Conservation (phyloP, 2,329 filamentous ascomycete species). For the Nemania sp. region DNA sequence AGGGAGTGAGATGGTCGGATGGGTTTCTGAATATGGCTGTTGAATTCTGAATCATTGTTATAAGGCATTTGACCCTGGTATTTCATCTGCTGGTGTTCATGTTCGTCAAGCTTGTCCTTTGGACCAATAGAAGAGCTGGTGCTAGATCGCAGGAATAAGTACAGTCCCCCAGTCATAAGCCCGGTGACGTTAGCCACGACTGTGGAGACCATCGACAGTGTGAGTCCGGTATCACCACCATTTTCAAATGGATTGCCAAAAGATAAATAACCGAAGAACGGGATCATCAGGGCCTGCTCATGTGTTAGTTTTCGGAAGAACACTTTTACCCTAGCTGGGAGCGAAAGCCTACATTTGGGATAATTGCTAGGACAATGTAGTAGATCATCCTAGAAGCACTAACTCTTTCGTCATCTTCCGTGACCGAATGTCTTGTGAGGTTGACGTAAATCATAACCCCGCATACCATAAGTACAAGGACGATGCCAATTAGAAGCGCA, state of each 20-base stretch:
- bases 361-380: slow-evolving; percentile 60
- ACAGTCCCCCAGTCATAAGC: slow-evolving; percentile 65
- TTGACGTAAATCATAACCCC: slow-evolving; percentile 59
- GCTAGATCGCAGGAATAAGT: slow-evolving; percentile 68
- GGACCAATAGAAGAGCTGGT: slow-evolving; percentile 58
- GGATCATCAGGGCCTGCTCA: slow-evolving; percentile 59
- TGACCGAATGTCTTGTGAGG: slow-evolving; percentile 55
- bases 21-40: slow-evolving; percentile 43
- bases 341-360: slow-evolving; percentile 56
- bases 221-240: slow-evolving; percentile 49
- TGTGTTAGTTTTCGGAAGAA: slow-evolving; percentile 33
- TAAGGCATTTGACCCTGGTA: slow-evolving; percentile 38
- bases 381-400: slow-evolving; percentile 72
- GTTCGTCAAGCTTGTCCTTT: slow-evolving; percentile 50
- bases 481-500: slow-evolving; percentile 54
- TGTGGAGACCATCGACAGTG: slow-evolving; percentile 64
- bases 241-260: slow-evolving; percentile 45
- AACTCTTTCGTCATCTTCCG: slow-evolving; percentile 63
- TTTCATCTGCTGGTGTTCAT: slow-evolving; percentile 49
- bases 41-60: slow-evolving; percentile 34
- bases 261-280: slow-evolving; percentile 64
- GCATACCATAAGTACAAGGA: slow-evolving; percentile 54
- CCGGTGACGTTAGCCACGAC: slow-evolving; percentile 69
- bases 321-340: background rate
- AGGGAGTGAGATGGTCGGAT: slow-evolving; percentile 37